A percentile compares a stretch with the other conserved stretches of the same genome.
phyloP scores from a whole-genome alignment of 345 rosid genomes.

The Eucalyptus victrix region DNA sequence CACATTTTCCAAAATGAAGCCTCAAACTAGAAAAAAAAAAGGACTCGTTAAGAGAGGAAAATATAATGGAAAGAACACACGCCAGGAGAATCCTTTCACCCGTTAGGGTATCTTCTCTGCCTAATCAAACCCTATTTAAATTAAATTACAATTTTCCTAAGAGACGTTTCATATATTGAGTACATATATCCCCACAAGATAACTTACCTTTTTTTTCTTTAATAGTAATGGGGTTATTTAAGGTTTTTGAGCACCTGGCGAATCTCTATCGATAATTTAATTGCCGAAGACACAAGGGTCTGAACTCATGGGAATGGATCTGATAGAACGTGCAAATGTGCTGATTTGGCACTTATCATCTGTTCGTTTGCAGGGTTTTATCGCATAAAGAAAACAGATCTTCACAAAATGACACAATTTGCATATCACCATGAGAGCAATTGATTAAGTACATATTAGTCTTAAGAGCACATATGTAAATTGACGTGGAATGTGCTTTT shows the following conservation, averaged over 20 bases:
- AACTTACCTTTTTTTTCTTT: neutral
- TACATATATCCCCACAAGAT: neutral
- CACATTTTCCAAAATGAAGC: neutral
- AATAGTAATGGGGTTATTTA: neutral
- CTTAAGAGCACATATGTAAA: neutral
- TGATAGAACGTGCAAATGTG: fast-evolving
- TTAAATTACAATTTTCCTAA: neutral
- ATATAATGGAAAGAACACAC: neutral
- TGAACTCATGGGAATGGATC: neutral
- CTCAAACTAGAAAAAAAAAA: neutral
- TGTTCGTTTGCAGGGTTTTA: neutral
- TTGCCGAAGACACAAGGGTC: fast-evolving
- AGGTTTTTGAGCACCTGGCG: neutral
- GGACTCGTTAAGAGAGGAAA: neutral
- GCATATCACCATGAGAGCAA: neutral
- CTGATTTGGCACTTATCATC: fast-evolving
- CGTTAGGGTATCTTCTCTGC: neutral
- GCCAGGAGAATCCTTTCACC: neutral
- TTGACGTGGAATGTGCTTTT: neutral
- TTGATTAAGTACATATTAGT: neutral
- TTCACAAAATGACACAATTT: neutral
- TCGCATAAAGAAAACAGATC: neutral
- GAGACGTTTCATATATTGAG: neutral
- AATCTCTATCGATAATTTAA: fast-evolving
- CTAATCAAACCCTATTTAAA: neutral